Conservation (phyloP, 2,329 filamentous ascomycete species). For the Fusarium papillatum region DNA sequence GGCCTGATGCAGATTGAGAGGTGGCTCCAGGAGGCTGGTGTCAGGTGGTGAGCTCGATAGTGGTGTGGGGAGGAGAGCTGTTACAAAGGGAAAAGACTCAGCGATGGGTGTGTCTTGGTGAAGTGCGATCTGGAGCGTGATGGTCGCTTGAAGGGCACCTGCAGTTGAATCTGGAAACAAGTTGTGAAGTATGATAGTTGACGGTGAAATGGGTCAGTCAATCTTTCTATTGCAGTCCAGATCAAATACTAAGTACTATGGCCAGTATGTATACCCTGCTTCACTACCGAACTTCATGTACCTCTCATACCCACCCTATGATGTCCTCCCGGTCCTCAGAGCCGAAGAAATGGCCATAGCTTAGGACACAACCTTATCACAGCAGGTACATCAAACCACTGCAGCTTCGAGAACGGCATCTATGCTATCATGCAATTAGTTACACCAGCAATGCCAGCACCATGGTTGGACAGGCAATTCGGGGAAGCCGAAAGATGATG, state of each 20-base stretch:
- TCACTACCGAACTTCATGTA: too few relatives aligned
- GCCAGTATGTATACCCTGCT: too few relatives aligned
- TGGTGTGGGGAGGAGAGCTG: background rate
- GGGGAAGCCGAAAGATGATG: background rate
- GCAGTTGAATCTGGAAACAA: too few relatives aligned
- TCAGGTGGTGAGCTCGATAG: background rate
- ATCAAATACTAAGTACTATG: too few relatives aligned
- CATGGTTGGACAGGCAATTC: background rate
- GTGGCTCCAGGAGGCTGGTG: slow-evolving; percentile 41
- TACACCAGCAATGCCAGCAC: background rate
- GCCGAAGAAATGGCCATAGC: too few relatives aligned
- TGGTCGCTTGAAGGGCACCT: too few relatives aligned
- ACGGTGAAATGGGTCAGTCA: too few relatives aligned
- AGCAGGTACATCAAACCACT: background rate
- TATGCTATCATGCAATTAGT: background rate
- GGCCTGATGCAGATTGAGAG: slow-evolving; percentile 41
- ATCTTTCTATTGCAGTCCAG: too few relatives aligned
- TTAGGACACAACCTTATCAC: background rate
- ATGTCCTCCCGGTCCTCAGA: too few relatives aligned
- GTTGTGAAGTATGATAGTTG: too few relatives aligned
- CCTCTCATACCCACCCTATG: too few relatives aligned
- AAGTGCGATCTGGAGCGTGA: too few relatives aligned
- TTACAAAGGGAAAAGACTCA: background rate
- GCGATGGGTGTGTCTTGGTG: background rate
- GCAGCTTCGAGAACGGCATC: background rate